Evolutionary conservation across 2,329 filamentous ascomycete species (phyloP), one percentile per base, ranked within the genome.

Genomic region (Arthroderma sp.): DNA sequence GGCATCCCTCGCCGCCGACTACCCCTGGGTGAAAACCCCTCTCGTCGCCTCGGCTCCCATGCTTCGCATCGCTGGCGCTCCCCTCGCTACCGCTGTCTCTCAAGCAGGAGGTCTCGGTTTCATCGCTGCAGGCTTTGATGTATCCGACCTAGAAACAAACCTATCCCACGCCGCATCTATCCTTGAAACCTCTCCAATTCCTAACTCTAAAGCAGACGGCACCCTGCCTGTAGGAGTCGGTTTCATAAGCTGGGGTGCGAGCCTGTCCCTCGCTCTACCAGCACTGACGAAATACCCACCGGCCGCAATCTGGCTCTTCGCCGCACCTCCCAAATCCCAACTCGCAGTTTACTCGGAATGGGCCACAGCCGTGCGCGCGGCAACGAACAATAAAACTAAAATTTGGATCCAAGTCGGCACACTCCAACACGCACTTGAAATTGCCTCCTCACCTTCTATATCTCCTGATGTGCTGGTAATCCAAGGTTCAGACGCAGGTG

Each of bases 31-130:
- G 5, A 60, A 66, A 32, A 53, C 61, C 2, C 78, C 79, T 4
- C 60, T 83, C 15, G 69, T 86, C 29, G 66, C 72, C 38, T 68
- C 70, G 33, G 81, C 80, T 1, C 83, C 83, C 0, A 85, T 87
- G 82, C 74, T 79, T 38, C 68, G 78, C 32, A 75, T 85, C 44
- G 66, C 71, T 52, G 70, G 59, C 55, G 72, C 58, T 49, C 69
- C 56, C 0, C 69, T 85, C 3, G 77, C 80, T 2, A 64, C 78
- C 30, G 72, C 77, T 37, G 71, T 84, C 9, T 78, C 74, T 2
- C 62, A 62, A 52, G 72, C 74, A 30, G 70, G 72, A 4, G 72
- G 71, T 3, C 49, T 74, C 1, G 74, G 66, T 3, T 68, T 86
- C 51, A 67, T 77, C n/a, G 64, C 66, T 1, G 78, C 75, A 1